These are phyloP conservation scores for Penicillium ochrochloron DNA, from an alignment of 495 filamentous ascomycete genomes.

Conservation along the genomic window DNA sequence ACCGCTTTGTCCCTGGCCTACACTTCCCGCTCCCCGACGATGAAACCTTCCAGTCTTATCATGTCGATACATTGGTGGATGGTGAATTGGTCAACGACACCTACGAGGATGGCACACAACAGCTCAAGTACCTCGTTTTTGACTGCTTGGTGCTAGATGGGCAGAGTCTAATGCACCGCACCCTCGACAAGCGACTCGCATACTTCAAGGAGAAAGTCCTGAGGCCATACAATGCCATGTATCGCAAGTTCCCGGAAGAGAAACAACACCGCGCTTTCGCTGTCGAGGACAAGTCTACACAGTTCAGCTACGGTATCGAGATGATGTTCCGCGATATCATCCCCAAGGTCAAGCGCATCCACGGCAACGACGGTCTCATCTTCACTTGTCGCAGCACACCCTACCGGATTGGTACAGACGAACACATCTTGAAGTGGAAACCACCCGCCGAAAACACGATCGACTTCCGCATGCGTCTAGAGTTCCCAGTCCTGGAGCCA, in stretches of 20 bases:
- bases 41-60: conserved; percentile 63
- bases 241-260: conserved; percentile 70
- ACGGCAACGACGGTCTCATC: conserved; percentile 95
- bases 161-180: conserved; percentile 71
- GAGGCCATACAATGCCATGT: conserved; percentile 76
- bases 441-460: conserved; percentile 89
- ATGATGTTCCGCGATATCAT: conserved; percentile 89
- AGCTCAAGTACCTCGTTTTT: conserved; percentile 87
- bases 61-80: conserved; percentile 83
- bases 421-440: conserved; percentile 97
- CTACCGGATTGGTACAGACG: conserved; percentile 89
- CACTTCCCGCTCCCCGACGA: conserved; percentile 77
- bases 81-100: conserved; percentile 90
- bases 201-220: conserved; percentile 81
- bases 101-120: conserved; percentile 59
- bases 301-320: conserved; percentile 84
- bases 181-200: conserved; percentile 85
- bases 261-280: conserved; percentile 73
- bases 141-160: conserved; percentile 87
- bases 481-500: conserved; percentile 74
- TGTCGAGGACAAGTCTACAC: conserved; percentile 82
- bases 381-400: conserved; percentile 88
- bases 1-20: conserved; percentile 76
- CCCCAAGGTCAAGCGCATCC: conserved; percentile 69
- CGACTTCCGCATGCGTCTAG: conserved; percentile 81